Percentiles rank a stretch among this genome's conserved stretches.
Conservation (phyloP, 805 yeast species). For the Starmerella apicola region DNA sequence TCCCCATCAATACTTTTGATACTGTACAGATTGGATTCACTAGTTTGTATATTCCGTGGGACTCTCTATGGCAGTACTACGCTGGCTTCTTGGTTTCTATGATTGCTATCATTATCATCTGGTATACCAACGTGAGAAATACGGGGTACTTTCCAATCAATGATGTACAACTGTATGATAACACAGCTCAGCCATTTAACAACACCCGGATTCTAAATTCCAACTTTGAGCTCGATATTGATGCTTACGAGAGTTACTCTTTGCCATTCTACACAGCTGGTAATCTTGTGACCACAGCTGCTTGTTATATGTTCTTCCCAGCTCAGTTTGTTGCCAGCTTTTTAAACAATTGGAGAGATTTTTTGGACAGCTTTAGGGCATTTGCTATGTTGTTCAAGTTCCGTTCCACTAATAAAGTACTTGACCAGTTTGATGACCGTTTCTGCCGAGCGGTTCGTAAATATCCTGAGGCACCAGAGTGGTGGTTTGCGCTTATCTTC, state of each 20-base stretch:
- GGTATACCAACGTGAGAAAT: constrained; percentile 34
- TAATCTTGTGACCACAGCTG: constrained; percentile 45
- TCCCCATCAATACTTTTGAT: constrained; percentile 40
- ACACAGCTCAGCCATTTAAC: constrained; percentile 37
- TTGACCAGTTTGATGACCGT: constrained; percentile 35
- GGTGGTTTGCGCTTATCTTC: constrained; percentile 38
- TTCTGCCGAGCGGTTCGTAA: constrained; percentile 45
- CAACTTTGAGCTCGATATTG: constrained; percentile 32
- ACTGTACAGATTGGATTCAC: constrained; percentile 34
- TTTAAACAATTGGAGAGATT: constrained; percentile 10
- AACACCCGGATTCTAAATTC: constrained; percentile 36
- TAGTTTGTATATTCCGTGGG: constrained; percentile 29
- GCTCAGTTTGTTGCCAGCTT: constrained; percentile 37
- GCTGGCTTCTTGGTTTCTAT: constrained; percentile 37
- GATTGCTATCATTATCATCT: constrained; percentile 31
- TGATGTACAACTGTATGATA: constrained; percentile 39
- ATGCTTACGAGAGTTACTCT: constrained; percentile 44
- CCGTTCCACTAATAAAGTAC: constrained; percentile 22
- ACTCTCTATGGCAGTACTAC: constrained; percentile 32
- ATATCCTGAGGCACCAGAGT: constrained; percentile 50
- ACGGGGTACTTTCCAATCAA: constrained; percentile 33
- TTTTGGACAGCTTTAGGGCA: constrained; percentile 11
- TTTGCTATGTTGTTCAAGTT: constrained; percentile 1
- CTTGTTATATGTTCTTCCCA: constrained; percentile 45
- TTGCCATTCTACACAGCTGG: constrained; percentile 61